Evolutionary conservation across 140 eudicot species (phyloP).

Genomic region (Senecio squalidus): DNA sequence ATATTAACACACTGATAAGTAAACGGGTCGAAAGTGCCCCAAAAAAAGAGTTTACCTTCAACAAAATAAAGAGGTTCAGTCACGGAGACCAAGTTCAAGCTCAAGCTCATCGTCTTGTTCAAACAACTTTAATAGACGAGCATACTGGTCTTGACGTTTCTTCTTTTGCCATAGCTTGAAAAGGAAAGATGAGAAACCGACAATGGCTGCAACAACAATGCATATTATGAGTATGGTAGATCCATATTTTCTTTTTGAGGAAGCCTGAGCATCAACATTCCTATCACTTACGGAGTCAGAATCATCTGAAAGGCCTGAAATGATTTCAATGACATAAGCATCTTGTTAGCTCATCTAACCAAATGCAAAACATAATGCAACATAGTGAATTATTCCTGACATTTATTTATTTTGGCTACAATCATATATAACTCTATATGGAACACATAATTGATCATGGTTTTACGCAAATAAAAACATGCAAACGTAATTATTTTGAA

Average conservation of each 20-base stretch:
- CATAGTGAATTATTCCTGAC: too few relatives aligned
- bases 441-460: too few relatives aligned
- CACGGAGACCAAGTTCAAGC: slow-evolving; percentile 89
- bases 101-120: slow-evolving; percentile 98
- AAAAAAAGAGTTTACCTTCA: slow-evolving; percentile 10
- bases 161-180: slow-evolving; percentile 86
- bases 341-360: slow-evolving; percentile 75
- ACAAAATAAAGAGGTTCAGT: slow-evolving; percentile 39
- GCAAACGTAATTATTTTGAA: background rate
- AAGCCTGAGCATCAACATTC: slow-evolving; percentile 27
- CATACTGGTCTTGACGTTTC: slow-evolving; percentile 93
- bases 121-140: slow-evolving; percentile 83
- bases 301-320: slow-evolving; percentile 62
- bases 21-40: background rate
- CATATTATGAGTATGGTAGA: slow-evolving; percentile 44
- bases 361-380: slow-evolving; percentile 69
- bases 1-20: background rate
- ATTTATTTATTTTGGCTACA: too few relatives aligned
- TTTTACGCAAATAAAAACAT: slow-evolving; percentile 1
- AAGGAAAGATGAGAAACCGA: slow-evolving; percentile 53
- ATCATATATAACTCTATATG: too few relatives aligned
- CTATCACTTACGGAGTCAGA: slow-evolving; percentile 38
- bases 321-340: slow-evolving; percentile 50
- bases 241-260: slow-evolving; percentile 55
- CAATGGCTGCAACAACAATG: slow-evolving; percentile 47